phyloP scores from a whole-genome alignment of 225 moss, liverwort and hornwort genomes.

The Climacium dendroides region DNA sequence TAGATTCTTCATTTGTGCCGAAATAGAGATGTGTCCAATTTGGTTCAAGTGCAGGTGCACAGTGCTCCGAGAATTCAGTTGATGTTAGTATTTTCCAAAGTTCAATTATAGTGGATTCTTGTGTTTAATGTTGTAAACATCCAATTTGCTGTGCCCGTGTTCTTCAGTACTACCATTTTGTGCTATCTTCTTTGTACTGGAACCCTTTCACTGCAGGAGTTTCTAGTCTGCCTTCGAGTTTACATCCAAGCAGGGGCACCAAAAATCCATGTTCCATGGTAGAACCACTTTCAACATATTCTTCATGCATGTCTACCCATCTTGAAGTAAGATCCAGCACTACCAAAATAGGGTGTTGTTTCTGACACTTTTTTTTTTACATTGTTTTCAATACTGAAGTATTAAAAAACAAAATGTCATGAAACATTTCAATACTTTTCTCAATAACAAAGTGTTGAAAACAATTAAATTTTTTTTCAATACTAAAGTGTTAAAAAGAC shows the following conservation, averaged over 20 bases:
- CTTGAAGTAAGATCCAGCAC: not conserved
- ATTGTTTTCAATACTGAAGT: not conserved
- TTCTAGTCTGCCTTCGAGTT: not conserved
- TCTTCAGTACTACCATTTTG: not conserved
- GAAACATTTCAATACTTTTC: not conserved
- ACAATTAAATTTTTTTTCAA: not conserved
- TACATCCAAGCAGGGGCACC: not conserved
- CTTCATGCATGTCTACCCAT: not conserved
- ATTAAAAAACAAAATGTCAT: not conserved
- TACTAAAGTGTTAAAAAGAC: not conserved
- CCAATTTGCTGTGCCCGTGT: not conserved
- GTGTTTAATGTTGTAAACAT: not conserved
- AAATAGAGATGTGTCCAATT: not conserved
- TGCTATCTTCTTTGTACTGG: not conserved
- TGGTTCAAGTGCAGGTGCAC: not conserved
- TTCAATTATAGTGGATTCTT: not conserved
- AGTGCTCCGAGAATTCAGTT: not conserved
- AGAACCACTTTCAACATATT: not conserved
- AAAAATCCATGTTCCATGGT: not conserved
- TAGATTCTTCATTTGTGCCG: not conserved
- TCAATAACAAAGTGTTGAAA: not conserved
- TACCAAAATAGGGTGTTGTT: too few species aligned
- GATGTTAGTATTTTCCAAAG: not conserved
- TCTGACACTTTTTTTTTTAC: not conserved
- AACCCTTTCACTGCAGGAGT: not conserved